Conservation (phyloP, 2,329 filamentous ascomycete genomes). For the Fusarium praegraminearum region DNA sequence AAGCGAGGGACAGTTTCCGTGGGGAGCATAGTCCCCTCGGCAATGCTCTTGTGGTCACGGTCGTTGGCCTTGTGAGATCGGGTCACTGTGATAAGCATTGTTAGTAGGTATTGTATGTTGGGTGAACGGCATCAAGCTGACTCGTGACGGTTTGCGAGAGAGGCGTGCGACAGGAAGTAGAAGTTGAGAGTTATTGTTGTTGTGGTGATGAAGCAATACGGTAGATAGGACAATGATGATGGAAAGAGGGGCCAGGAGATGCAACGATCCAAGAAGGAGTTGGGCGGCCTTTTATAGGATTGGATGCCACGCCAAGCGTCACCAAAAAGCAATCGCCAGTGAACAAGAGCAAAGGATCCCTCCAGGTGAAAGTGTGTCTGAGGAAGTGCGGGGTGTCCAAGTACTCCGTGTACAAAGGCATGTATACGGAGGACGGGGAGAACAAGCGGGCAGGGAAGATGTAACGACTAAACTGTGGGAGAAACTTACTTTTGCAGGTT, state of each 20-base stretch:
- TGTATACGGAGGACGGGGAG: constrained; percentile 20
- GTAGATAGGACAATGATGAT: constrained; percentile 31
- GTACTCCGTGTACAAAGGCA: constrained; percentile 40
- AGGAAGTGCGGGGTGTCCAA: constrained; percentile 37
- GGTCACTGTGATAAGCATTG: constrained; percentile 75
- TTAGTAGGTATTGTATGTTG: constrained; percentile 9
- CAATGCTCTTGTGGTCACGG: constrained; percentile 85
- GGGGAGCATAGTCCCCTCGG: constrained; percentile 76
- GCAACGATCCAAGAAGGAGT: constrained; percentile 18
- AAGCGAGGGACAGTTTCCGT: constrained; percentile 87
- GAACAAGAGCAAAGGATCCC: constrained; percentile 11
- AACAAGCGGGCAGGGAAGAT: neutral
- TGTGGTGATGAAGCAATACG: constrained; percentile 13
- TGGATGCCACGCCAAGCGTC: constrained; percentile 40
- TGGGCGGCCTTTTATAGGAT: constrained; percentile 44
- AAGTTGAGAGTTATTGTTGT: constrained; percentile 7
- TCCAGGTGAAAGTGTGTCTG: constrained; percentile 16
- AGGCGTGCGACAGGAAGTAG: neutral
- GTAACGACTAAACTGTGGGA: constrained; percentile 4
- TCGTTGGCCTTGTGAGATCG: constrained; percentile 97
- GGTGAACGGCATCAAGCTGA: constrained; percentile 25
- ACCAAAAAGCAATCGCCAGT: constrained; percentile 35
- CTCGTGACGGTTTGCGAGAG: constrained; percentile 30
- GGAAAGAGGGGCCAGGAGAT: constrained; percentile 37
- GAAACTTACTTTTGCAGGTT: constrained; percentile 36